These are phyloP conservation scores for Diplodia intermedia DNA, from an alignment of 2,329 filamentous ascomycete genomes.

Conservation along the genomic window DNA sequence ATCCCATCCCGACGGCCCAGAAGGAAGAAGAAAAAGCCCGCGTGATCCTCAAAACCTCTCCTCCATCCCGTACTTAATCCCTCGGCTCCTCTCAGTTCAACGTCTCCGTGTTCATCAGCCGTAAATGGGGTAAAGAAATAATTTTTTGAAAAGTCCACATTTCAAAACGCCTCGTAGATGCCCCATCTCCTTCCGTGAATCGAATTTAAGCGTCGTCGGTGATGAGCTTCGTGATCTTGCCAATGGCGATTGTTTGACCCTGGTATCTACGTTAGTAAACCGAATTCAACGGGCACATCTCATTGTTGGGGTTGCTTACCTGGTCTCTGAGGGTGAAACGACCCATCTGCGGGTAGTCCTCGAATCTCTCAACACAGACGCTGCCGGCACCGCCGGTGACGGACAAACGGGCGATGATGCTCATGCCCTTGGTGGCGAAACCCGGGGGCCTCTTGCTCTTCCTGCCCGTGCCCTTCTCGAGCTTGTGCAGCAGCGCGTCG, in stretches of 20 bases:
- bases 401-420: constrained; percentile 91
- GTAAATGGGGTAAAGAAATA: constrained; percentile 5
- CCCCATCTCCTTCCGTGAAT: not conserved
- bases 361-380: constrained; percentile 92
- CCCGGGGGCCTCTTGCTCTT: constrained; percentile 94
- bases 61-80: not conserved
- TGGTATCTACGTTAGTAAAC: constrained; percentile 54
- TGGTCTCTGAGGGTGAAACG: constrained; percentile 39
- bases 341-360: constrained; percentile 82
- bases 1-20: not conserved
- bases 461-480: constrained; percentile 91
- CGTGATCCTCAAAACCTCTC: not conserved
- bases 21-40: not conserved
- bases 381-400: constrained; percentile 83
- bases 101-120: constrained; percentile 9
- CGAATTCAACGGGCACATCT: not conserved
- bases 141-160: not conserved
- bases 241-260: constrained; percentile 99
- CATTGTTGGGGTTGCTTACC: constrained; percentile 34
- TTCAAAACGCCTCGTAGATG: constrained; percentile 31
- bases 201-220: constrained; percentile 38
- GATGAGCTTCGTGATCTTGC: constrained; percentile 95
- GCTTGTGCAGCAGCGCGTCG: constrained; percentile 82
- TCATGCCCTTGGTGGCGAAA: constrained; percentile 80
- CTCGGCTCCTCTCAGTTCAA: not conserved